Percentiles rank a stretch among this genome's conserved stretches.
These are phyloP conservation scores for Sarocladium strictum DNA, from an alignment of 2,329 filamentous ascomycete genomes.

Conservation along the genomic window DNA sequence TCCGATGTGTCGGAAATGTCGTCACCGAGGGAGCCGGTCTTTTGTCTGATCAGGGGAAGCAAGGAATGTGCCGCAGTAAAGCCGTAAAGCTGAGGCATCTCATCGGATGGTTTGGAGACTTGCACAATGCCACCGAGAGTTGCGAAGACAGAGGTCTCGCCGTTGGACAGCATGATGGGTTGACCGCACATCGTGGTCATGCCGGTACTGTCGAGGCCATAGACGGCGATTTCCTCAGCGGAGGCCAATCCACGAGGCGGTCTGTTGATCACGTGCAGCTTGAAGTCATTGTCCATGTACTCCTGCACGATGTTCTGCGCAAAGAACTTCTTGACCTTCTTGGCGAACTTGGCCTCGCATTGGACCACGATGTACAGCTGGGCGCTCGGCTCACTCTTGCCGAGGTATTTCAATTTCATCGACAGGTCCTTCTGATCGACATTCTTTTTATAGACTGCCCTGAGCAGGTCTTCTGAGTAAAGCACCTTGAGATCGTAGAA, in stretches of 20 bases:
- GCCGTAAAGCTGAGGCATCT: background rate
- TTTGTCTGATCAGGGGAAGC: background rate
- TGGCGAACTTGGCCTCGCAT: conserved; percentile 4
- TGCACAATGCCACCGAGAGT: background rate
- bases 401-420: conserved; percentile 9
- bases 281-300: background rate
- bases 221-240: background rate
- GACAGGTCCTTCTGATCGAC: conserved; percentile 4
- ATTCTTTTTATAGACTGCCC: background rate
- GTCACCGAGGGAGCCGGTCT: background rate
- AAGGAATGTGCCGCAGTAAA: conserved; percentile 4
- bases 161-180: background rate
- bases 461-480: background rate
- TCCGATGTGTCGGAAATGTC: background rate
- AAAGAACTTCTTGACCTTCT: conserved; percentile 8
- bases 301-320: conserved; percentile 6
- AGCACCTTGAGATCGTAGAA: conserved; percentile 11
- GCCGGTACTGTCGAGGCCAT: background rate
- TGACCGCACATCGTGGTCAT: background rate
- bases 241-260: background rate
- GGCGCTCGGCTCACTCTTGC: background rate
- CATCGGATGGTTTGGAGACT: background rate
- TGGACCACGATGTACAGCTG: conserved; percentile 10
- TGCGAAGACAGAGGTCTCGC: background rate
- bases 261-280: conserved; percentile 1